Evolutionary conservation across 352 stramenopile genomes (phyloP), one percentile per base, ranked within the genome.

Genomic region (Phytophthora pisi): DNA sequence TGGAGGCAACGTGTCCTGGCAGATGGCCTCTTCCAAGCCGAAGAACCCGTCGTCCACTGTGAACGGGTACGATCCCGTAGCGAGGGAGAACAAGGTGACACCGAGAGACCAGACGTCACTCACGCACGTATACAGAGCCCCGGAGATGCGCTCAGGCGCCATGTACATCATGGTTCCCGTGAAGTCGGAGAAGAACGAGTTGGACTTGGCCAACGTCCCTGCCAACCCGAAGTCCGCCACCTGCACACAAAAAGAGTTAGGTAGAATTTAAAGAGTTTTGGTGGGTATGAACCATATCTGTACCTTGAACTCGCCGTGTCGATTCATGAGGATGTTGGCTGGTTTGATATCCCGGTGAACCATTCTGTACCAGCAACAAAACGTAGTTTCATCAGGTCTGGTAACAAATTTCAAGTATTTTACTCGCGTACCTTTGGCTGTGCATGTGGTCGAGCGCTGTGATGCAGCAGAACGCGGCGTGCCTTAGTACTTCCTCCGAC

Each of bases 121-220:
- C 13, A 88, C 78, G 40, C 86, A 96, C 13, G 76, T 84, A 70
- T 98, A 98, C 16, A 80, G 71, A 18, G 95, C 74, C 1, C 92
- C 92, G 2, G 86, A 84, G 40, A 98, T 97, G 4, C 96, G 82
- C 66, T 98, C 94, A 0, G 96, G 95, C 0, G 91, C 87, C 96
- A 98, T 98, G 81, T 98, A 98, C 75, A 96, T 97, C 70, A 98
- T 87, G 1, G 95, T 98, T 43, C 93, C 95, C 58, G 92, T 81
- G 45, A 96, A 96, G 45, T 93, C 84, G 30, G 87, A 95, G 64
- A 91, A 93, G 30, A 89, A 92, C 1, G 87, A 91, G 30, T 80
- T 75, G 15, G 82, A 93, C 60, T 92, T 92, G 18, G 84, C 81
- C 24, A 96, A 61, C 9, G 84, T 93, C 0, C 72, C 82, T 0